Percentiles rank a stretch among this genome's conserved stretches.
Evolutionary conservation across 179 eudicot genomes (phyloP).

Genomic region (Amaranthus tricolor): DNA sequence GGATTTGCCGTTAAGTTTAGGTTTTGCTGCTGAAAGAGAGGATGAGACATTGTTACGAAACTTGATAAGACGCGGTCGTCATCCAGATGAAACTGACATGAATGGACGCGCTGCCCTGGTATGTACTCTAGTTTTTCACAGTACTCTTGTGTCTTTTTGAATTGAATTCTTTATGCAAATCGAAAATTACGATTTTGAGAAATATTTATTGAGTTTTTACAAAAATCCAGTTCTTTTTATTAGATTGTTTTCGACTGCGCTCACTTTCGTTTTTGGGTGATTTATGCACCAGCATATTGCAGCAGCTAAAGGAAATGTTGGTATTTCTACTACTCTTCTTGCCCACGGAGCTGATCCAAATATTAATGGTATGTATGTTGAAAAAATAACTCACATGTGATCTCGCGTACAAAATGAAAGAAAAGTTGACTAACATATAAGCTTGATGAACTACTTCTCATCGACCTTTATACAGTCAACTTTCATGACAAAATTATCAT

Average conservation of each 20-base stretch:
- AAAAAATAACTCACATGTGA: too few relatives aligned
- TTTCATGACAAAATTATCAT: too few relatives aligned
- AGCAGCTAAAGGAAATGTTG: slow-evolving; percentile 54
- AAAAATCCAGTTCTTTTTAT: neutral
- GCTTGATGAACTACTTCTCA: too few relatives aligned
- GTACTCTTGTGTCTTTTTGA: neutral
- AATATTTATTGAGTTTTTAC: neutral
- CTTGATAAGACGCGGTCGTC: slow-evolving; percentile 51
- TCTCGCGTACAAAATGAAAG: too few relatives aligned
- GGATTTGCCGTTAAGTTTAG: slow-evolving; percentile 72
- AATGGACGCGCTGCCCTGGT: slow-evolving; percentile 73
- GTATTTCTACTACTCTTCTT: slow-evolving; percentile 49
- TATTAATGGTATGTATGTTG: slow-evolving; percentile 44
- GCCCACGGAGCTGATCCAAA: slow-evolving; percentile 72
- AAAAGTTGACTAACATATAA: too few relatives aligned
- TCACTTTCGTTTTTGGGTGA: neutral
- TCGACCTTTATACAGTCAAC: too few relatives aligned
- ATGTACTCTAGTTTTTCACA: slow-evolving; percentile 3
- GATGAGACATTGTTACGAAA: slow-evolving; percentile 57
- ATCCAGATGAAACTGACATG: slow-evolving; percentile 66
- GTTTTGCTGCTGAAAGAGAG: slow-evolving; percentile 67
- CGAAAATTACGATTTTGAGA: neutral
- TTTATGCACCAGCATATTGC: slow-evolving; percentile 54
- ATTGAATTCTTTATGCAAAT: neutral
- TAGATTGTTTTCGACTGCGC: neutral